Percentiles rank a stretch among this genome's conserved stretches.
Evolutionary conservation across 345 rosid species (phyloP).

Genomic region (Limnanthes douglasii): DNA sequence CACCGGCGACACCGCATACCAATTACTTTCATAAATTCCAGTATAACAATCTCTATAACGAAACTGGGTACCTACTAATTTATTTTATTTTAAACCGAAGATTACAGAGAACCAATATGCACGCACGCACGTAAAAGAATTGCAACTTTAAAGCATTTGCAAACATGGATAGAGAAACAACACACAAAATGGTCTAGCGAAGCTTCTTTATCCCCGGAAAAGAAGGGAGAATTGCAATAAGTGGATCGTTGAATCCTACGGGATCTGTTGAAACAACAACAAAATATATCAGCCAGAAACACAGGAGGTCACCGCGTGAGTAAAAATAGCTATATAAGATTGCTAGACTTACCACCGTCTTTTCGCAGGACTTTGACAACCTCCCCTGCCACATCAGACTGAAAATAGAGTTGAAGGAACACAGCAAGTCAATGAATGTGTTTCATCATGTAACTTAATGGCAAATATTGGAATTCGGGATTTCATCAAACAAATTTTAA

Average conservation of each 20-base stretch:
- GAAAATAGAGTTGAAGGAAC: constrained; percentile 8
- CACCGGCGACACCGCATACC: too few relatives aligned
- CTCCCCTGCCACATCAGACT: constrained; percentile 78
- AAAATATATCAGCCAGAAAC: constrained; percentile 3
- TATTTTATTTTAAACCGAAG: too few relatives aligned
- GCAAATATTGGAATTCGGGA: background rate
- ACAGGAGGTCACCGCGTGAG: background rate
- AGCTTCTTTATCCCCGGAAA: constrained; percentile 92
- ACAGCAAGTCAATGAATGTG: background rate
- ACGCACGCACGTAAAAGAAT: too few relatives aligned
- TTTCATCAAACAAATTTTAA: too few relatives aligned
- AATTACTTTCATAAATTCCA: too few relatives aligned
- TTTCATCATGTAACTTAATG: constrained; percentile 3
- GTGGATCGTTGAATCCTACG: constrained; percentile 79
- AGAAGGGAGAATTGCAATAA: constrained; percentile 68
- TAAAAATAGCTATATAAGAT: constrained; percentile 1
- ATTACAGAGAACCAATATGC: too few relatives aligned
- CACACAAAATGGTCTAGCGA: too few relatives aligned
- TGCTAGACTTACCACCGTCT: constrained; percentile 54
- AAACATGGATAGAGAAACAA: too few relatives aligned
- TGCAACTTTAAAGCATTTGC: too few relatives aligned
- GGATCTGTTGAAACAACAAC: constrained; percentile 36
- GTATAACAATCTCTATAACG: too few relatives aligned
- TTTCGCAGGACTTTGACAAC: constrained; percentile 55
- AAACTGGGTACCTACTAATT: too few relatives aligned